Percentiles rank a stretch among this genome's conserved stretches.
These are phyloP conservation scores for Ophiostoma piceae DNA, from an alignment of 2,329 filamentous ascomycete genomes.

Conservation along the genomic window DNA sequence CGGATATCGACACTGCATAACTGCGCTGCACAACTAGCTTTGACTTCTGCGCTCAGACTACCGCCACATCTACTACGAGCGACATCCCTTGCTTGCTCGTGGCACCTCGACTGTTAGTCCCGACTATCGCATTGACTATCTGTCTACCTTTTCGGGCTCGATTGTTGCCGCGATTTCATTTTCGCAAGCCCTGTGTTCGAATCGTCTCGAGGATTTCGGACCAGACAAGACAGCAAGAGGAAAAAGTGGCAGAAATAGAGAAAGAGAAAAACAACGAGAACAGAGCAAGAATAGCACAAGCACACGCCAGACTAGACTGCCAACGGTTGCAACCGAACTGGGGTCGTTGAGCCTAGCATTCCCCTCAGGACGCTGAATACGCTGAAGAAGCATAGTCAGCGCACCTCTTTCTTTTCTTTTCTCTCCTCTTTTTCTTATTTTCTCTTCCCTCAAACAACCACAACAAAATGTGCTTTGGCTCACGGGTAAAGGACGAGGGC, in stretches of 20 bases:
- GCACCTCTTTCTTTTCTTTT: background rate
- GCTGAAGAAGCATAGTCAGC: slow-evolving; percentile 3
- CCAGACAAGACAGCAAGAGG: background rate
- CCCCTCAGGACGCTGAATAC: background rate
- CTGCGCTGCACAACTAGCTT: slow-evolving; percentile 4
- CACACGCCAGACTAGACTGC: background rate
- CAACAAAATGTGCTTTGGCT: slow-evolving; percentile 59
- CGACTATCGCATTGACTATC: background rate
- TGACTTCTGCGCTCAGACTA: background rate
- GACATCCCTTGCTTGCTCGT: background rate
- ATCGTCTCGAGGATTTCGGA: background rate
- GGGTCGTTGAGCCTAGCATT: background rate
- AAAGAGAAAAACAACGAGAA: background rate
- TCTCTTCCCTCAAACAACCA: background rate
- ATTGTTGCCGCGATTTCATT: background rate
- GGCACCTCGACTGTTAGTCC: background rate
- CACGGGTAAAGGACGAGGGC: slow-evolving; percentile 47
- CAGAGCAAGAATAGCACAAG: background rate
- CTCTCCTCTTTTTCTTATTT: background rate
- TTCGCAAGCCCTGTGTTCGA: background rate
- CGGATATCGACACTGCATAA: slow-evolving; percentile 3
- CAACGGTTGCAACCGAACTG: slow-evolving; percentile 1
- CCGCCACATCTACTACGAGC: background rate
- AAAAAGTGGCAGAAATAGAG: background rate
- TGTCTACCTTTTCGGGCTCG: background rate